Base-by-base conservation (phyloP, 2,329 filamentous ascomycete genomes). In the Neonectria ditissima region DNA sequence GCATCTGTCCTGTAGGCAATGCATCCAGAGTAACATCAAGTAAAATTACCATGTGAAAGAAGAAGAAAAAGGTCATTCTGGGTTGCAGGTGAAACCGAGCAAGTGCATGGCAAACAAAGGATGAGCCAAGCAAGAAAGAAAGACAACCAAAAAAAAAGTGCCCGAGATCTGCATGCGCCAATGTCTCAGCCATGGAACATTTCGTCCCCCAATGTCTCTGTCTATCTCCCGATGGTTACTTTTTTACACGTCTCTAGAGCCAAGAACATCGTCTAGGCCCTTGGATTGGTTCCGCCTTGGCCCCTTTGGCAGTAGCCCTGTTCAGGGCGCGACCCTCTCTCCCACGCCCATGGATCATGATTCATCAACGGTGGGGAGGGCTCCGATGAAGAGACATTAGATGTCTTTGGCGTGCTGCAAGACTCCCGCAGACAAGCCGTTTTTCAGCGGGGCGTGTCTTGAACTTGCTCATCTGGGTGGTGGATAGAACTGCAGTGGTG, bases 141-240 rank as follows among this genome's bases (percentile, higher is more conserved):
- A 32, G 24, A 22, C n/a, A n/a, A n/a, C n/a, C n/a, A n/a, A n/a
- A n/a, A n/a, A 26, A 16, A 8, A 28, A 8, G 3, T 14, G 11
- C 34, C 34, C 51, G 8, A 43, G 37, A 28, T 22, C 50, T 43
- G 51, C 39, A 28, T 22, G 37, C 28, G 18, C 52, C 37, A 37
- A 50, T 61, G 59, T 62, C 59, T 62, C 59, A 62, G 20, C 45
- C 28, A 50, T 52, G 45, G 11, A 51, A 45, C n/a, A 22, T 50
- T 22, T 43, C 45, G 22, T 41, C 44, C 30, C 43, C 44, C 47
- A 52, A 52, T 62, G 52, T 62, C 59, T 62, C 45, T 62, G 22
- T 13, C 39, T 20, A 61, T 34, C 26, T 18, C 13, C 56, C 47
- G 54, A 56, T 18, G 26, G 41, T 47, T 47, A 14, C 48, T 26